Percentiles rank a stretch among this genome's conserved stretches.
phyloP scores from a whole-genome alignment of 768 basidiomycete species.

The Melanogaster broomeanus region DNA sequence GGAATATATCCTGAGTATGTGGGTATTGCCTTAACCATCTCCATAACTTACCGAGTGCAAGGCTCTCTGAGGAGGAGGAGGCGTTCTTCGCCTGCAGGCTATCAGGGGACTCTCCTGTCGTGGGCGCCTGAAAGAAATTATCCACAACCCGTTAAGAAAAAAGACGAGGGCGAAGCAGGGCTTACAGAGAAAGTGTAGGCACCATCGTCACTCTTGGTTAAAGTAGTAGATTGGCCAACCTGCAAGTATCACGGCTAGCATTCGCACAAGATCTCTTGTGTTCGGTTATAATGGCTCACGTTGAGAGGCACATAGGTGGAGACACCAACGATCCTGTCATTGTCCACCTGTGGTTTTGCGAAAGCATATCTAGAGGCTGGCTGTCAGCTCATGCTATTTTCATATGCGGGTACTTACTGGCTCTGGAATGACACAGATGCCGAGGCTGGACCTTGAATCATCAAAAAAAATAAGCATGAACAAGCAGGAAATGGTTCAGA shows the following conservation, averaged over 20 bases:
- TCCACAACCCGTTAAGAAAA: not conserved
- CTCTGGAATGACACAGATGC: not conserved
- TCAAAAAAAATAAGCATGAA: no score
- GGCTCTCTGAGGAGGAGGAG: not conserved
- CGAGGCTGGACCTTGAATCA: not conserved
- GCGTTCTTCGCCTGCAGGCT: not conserved
- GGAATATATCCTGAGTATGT: not conserved
- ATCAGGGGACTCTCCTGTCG: not conserved
- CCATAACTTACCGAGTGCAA: not conserved
- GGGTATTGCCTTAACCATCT: no score
- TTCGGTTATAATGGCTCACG: not conserved
- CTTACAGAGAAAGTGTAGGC: not conserved
- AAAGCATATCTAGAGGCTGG: not conserved
- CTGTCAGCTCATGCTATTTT: not conserved
- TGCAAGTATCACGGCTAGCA: not conserved
- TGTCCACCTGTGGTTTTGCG: not conserved
- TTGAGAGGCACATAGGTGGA: not conserved
- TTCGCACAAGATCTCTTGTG: not conserved
- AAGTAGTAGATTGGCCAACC: not conserved
- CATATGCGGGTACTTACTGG: not conserved
- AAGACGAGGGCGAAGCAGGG: no score
- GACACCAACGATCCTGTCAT: not conserved
- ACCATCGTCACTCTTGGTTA: not conserved
- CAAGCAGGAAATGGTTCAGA: no score
- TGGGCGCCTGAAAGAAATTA: not conserved